A percentile compares a stretch with the other conserved stretches of the same genome.
phyloP scores from a whole-genome alignment of 1,139 yeast genomes.

The Lizanozyma gosingica region DNA sequence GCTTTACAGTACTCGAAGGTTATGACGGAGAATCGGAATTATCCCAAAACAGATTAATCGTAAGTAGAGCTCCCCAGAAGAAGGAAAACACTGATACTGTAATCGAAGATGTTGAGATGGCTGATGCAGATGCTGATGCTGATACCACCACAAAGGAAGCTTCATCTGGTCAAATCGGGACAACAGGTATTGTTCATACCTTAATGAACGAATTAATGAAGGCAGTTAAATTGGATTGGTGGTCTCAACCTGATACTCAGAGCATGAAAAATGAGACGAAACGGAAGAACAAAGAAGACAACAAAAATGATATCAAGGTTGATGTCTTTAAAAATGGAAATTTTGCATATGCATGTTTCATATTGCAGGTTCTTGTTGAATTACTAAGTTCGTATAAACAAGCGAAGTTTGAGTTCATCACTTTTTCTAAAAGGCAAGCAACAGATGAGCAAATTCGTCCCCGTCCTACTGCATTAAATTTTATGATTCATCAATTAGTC shows the following conservation, averaged over 20 bases:
- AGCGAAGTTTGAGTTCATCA: conserved; percentile 74
- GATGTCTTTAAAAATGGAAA: conserved; percentile 32
- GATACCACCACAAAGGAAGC: conserved; percentile 3
- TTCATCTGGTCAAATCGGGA: conserved; percentile 12
- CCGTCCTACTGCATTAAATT: conserved; percentile 67
- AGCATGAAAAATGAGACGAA: conserved; percentile 11
- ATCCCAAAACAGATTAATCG: conserved; percentile 8
- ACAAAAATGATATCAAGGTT: conserved; percentile 12
- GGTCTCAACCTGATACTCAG: conserved; percentile 23
- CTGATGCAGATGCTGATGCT: conserved; percentile 14
- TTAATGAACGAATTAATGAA: conserved; percentile 59
- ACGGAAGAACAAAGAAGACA: conserved; percentile 9
- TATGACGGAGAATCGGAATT: conserved; percentile 30
- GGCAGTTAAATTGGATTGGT: conserved; percentile 44
- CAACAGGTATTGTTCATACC: conserved; percentile 50
- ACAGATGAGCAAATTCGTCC: conserved; percentile 37
- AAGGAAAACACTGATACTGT: conserved; percentile 11
- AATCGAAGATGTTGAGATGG: conserved; percentile 28
- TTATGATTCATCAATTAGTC: conserved; percentile 67
- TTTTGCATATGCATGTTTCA: conserved; percentile 58
- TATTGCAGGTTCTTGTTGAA: conserved; percentile 64
- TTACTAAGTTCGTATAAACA: conserved; percentile 70
- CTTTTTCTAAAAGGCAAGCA: conserved; percentile 53
- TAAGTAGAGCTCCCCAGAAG: conserved; percentile 11
- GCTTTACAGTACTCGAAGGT: conserved; percentile 38